phyloP scores from a whole-genome alignment of 78 protist genomes.

The Diacronema lutheri region DNA sequence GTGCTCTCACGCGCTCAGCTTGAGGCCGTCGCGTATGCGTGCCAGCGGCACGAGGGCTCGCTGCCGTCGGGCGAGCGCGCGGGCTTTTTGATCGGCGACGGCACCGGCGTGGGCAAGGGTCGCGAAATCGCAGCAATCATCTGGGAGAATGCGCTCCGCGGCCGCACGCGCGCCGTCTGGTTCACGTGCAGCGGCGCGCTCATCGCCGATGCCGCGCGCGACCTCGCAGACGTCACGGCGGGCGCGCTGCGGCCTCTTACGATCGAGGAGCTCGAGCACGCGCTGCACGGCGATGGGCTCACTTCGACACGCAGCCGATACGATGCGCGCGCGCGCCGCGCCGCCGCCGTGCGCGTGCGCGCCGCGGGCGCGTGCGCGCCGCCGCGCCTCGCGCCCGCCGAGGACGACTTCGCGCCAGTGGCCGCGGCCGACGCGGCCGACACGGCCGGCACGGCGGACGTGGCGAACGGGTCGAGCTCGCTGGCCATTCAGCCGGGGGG shows the following conservation, averaged over 20 bases:
- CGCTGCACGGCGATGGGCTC: background rate
- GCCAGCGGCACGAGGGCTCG: background rate
- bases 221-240: background rate
- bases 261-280: background rate
- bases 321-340: too few relatives aligned
- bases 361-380: too few relatives aligned
- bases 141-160: background rate
- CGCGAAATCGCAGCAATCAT: background rate
- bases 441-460: too few relatives aligned
- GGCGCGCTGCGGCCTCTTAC: background rate
- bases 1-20: constrained; percentile 23
- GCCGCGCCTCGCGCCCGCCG: too few relatives aligned
- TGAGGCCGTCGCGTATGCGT: constrained; percentile 9
- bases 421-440: too few relatives aligned
- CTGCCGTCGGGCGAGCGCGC: constrained; percentile 2
- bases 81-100: background rate
- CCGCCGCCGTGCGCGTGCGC: too few relatives aligned
- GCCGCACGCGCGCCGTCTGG: background rate
- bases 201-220: background rate
- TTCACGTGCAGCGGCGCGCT: background rate
- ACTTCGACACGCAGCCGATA: too few relatives aligned
- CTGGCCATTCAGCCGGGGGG: too few relatives aligned
- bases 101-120: constrained; percentile 19
- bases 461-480: too few relatives aligned
- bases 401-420: too few relatives aligned